Evolutionary conservation across 164 flowering plant genomes (phyloP).

Genomic region (Echeveria elegans): DNA sequence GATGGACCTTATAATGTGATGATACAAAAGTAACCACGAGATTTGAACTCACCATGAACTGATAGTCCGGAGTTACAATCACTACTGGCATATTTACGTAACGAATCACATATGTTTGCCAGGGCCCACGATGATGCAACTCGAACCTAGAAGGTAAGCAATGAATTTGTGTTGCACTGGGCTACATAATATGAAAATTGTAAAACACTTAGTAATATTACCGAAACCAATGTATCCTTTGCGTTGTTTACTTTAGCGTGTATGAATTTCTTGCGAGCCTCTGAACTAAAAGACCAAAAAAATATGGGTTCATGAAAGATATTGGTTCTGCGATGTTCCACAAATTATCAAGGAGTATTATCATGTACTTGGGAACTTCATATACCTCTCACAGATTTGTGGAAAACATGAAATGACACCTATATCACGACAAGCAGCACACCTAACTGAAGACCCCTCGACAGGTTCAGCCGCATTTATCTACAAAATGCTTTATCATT

Average conservation of each 20-base stretch:
- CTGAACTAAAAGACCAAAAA: constrained; percentile 36
- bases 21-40: background rate
- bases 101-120: constrained; percentile 83
- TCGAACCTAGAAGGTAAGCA: constrained; percentile 51
- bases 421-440: constrained; percentile 94
- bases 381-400: constrained; percentile 52
- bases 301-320: constrained; percentile 12
- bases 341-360: background rate
- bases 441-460: constrained; percentile 70
- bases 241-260: constrained; percentile 53
- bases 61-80: constrained; percentile 15
- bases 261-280: constrained; percentile 51
- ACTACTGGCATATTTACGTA: constrained; percentile 33
- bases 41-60: constrained; percentile 23
- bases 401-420: constrained; percentile 83
- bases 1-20: background rate
- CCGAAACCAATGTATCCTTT: constrained; percentile 49
- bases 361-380: background rate
- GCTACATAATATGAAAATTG: background rate
- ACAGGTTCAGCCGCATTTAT: constrained; percentile 50
- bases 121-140: constrained; percentile 92
- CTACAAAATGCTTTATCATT: constrained; percentile 22
- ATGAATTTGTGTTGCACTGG: background rate
- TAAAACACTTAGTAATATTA: constrained; percentile 15
- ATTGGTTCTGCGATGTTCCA: background rate